Base-by-base conservation (phyloP, 192 early-diverging fungal species). In the Linnemannia schmuckeri region DNA sequence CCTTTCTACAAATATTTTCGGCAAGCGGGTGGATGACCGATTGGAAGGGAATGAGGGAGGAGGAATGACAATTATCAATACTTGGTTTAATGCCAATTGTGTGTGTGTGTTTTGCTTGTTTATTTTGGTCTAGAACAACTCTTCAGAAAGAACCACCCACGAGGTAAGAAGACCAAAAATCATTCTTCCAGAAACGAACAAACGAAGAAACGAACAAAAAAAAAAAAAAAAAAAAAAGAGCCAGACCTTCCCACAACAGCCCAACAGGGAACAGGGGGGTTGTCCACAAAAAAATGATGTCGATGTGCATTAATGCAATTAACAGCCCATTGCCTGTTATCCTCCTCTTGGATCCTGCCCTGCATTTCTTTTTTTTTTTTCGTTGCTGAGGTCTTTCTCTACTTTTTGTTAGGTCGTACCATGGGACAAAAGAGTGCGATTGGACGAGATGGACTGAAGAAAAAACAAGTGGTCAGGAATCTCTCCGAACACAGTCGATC, bases 241-340 rank as follows among this genome's bases (percentile, higher is more conserved):
- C 61, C 27, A 66, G 61, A 66, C 61, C 10, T 12, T 8, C 30
- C 13, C 30, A 15, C 61, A 35, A 66, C 61, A 66, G 61, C 61
- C 61, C 61, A 66, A 12, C 61, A 2, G 44, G 44, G 44, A 12
- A 13, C 13, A 10, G 42, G 42, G 42, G 42, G 54, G 54, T 0
- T 42, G 20, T 10, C 18, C 40, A 42, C 0, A 22, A 4, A 18
- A 4, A 6, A 24, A 74, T 47, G 46, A 76, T 76, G 74, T 54
- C 74, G 49, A 57, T 18, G 24, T 61, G 47, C 74, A 35, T 61
- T 57, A 76, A 54, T 76, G 74, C 54, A 76, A 76, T 74, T 74
- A 76, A 49, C 47, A 74, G 47, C 35, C 73, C 61, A 33, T 18
- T 15, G 13, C 18, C 18, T 49, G 10, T 27, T 4, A 7, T 30